Evolutionary conservation across 106 monocot species (phyloP), one percentile per base, ranked within the genome.

Genomic region (Chionographis japonica): DNA sequence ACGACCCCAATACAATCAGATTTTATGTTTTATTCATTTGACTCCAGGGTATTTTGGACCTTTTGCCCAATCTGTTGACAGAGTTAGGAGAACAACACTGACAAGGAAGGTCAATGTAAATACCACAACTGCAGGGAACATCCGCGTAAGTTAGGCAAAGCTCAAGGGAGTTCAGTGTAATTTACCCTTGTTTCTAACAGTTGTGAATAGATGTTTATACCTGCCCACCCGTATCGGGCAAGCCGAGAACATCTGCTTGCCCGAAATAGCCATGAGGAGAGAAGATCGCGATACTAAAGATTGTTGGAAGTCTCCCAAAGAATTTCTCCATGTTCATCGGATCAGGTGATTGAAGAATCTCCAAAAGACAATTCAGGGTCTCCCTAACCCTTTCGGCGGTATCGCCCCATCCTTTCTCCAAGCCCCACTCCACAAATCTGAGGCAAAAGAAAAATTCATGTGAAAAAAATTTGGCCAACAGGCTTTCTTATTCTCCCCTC

Each of bases 151-250:
- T 27, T 27, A 27, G 27, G 27, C 27, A 27, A 27, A 27, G 1
- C 27, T 27, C 27, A 27, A 27, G 27, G 27, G 27, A 27, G 27
- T 0, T 27, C 27, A 27, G 27, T 27, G 27, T 27, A 27, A 27
- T 27, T 27, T 27, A 27, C 27, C 27, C 27, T 27, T 27, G 27
- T 27, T 27, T 27, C 46, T 1, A 10, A 46, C 46, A 46, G 0
- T 46, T 5, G 5, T 46, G 46, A 10, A 46, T 2, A 1, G 46
- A 10, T 46, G 46, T 67, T 38, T 14, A 20, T 76, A 95, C 94
- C 95, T 95, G 95, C 3, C 95, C 95, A 50, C 95, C 95, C 27
- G 95, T 95, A 56, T 95, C 95, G 0, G 95, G 91, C 80, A 95
- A 78, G 40, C 95, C 95, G 64, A 95, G 92, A 72, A 95, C 95